A percentile compares a stretch with the other conserved stretches of the same genome.
Evolutionary conservation across 1,284 basidiomycete species (phyloP).

Genomic region (Malassezia caprae): DNA sequence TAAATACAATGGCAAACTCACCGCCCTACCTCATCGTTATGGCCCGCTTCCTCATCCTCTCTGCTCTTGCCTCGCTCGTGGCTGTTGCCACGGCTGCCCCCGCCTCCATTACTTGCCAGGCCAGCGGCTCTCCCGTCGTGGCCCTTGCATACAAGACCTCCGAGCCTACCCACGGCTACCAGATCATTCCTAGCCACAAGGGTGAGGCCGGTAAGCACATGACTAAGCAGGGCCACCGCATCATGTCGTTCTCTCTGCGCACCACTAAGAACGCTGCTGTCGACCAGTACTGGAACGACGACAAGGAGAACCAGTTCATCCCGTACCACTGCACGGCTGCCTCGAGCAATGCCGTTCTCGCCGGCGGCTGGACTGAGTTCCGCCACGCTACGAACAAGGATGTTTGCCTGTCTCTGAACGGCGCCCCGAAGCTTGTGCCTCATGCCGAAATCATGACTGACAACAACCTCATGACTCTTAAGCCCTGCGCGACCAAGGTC

Average conservation of each 20-base stretch:
- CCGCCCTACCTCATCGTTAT: background rate
- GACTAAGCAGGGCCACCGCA: background rate
- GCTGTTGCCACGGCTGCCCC: background rate
- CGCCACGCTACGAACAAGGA: background rate
- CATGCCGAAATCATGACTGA: background rate
- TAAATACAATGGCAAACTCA: background rate
- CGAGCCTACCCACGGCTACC: background rate
- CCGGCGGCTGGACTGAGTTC: background rate
- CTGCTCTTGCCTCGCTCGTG: background rate
- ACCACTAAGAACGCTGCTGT: background rate
- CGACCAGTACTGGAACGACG: background rate
- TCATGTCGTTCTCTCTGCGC: background rate
- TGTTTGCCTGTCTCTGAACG: background rate
- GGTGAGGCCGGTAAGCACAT: background rate
- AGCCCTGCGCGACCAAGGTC: background rate
- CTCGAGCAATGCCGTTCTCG: background rate
- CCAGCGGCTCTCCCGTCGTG: background rate
- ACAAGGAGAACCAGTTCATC: background rate
- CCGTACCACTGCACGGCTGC: background rate
- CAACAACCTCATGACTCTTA: background rate
- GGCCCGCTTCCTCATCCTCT: background rate
- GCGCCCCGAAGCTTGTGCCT: background rate
- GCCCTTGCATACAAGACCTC: background rate
- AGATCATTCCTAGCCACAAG: background rate
- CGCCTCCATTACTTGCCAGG: background rate